Base-by-base conservation (phyloP, 495 filamentous ascomycete genomes). In the Trypethelium eluteriae region DNA sequence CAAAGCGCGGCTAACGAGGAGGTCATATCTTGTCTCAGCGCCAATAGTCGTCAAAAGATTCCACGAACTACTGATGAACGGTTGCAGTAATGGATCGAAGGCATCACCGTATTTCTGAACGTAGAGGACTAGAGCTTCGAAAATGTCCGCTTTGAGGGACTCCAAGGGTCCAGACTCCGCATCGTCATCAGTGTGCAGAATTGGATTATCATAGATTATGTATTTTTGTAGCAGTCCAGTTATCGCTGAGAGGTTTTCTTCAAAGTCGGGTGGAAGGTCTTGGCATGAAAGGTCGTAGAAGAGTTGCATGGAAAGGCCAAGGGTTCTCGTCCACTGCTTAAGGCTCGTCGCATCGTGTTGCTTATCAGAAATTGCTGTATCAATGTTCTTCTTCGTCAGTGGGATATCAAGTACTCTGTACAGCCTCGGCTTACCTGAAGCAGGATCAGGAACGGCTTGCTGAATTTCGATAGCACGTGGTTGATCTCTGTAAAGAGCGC, bases 201-300 rank as follows among this genome's bases (percentile, higher is more conserved):
- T 73, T 39, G 87, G 82, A 74, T 94, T 97, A 70, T 92, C 85
- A 75, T 96, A 98, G 10, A 84, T 86, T 38, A 99, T 84, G 74
- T 98, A 99, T 71, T 96, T 97, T 78, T 96, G 91, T 3, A 98
- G 81, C 4, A 97, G 79, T 11, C 79, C 76, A 16, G 90, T 87
- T 69, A 99, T 88, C 49, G 83, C 82, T 11, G 81, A 71, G 53
- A 98, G 82, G 71, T 94, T 86, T 44, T 95, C 87, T 80, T 94
- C 91, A 75, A 99, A 96, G 70, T 89, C 85, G 7, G 93, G 92
- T 10, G 95, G 91, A 65, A 99, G 84, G 74, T 99, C 95, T 74
- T 99, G 95, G 75, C 89, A 96, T 39, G 92, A 94, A 12, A 99
- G 85, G 76, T 99, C 95, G 79, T 93, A 96, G 72, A 96, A 86